phyloP scores from a whole-genome alignment of 2,329 filamentous ascomycete species.

The Aspergillus transmontanensis region DNA sequence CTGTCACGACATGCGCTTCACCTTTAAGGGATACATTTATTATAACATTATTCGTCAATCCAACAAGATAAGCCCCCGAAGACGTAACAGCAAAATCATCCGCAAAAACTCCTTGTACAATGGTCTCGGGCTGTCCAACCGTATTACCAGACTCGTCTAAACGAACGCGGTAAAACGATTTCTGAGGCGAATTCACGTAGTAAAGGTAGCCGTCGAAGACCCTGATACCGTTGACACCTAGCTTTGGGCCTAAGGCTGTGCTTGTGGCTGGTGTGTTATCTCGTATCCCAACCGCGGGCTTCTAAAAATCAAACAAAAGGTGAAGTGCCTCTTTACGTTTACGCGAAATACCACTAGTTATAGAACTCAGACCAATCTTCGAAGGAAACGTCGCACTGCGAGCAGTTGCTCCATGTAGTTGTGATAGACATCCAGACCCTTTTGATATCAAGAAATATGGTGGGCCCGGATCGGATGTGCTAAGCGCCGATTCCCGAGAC shows the following conservation, averaged over 20 bases:
- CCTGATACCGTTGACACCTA: background rate
- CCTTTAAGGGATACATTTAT: background rate
- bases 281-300: background rate
- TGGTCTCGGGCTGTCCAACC: background rate
- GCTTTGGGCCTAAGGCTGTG: background rate
- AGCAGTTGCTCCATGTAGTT: background rate
- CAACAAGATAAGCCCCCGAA: background rate
- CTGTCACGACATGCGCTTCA: background rate
- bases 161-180: background rate
- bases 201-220: background rate
- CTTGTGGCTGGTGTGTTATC: background rate
- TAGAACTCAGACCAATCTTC: no score
- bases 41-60: background rate
- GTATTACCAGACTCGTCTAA: background rate
- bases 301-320: background rate
- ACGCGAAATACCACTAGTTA: background rate
- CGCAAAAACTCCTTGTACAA: background rate
- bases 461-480: background rate
- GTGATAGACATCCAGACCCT: background rate
- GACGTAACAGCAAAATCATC: background rate
- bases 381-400: background rate
- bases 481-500: background rate
- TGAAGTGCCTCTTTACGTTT: background rate
- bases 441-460: background rate
- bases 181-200: background rate